Base-by-base conservation (phyloP, 2,329 filamentous ascomycete genomes). In the Lomentospora prolificans region DNA sequence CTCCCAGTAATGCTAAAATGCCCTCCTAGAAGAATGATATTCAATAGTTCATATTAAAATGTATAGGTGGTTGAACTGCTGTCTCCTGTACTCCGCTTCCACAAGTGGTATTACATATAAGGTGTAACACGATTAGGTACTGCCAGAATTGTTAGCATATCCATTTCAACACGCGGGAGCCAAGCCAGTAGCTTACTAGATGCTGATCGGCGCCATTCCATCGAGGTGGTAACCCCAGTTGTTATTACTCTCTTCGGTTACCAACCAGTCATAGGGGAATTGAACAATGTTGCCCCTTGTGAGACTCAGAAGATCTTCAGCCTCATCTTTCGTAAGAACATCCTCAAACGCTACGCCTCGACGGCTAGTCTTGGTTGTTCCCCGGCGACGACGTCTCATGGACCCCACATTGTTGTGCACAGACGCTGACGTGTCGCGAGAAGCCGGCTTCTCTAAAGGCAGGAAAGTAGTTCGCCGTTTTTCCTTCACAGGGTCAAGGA, bases 191-290 rank as follows among this genome's bases (percentile, higher is more conserved):
- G 79, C 87, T 85, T 78, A 90, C 88, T 99, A 99, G 65, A 99
- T 97, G 73, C 96, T 90, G 71, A 99, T 77, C 57, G 94, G 94
- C 64, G 94, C 95, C 67, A 99, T 86, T 69, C 95, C 87, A 69
- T 99, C 94, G 56, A 97, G 89, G 66, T 92, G 90, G 72, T 96
- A 97, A 60, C 96, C 80, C 94, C 94, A 99, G 67, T 96, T 95
- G 57, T 90, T 89, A 61, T 90, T 91, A 65, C 85, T 83, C 74
- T 97, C 94, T 72, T 97, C 94, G 56, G 86, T 87, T 63, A 87
- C 81, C 55, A 96, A 81, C 90, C 95, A 99, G 65, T 99, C 90
- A 70, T 97, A 96, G 4, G 94, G 94, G 76, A 95, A 99, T 60
- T 89, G 75, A 25, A 99, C 91, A 54, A 99, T 70, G 67, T 91